These are phyloP conservation scores for Cercospora berteroae DNA, from an alignment of 2,329 filamentous ascomycete species.

Conservation along the genomic window DNA sequence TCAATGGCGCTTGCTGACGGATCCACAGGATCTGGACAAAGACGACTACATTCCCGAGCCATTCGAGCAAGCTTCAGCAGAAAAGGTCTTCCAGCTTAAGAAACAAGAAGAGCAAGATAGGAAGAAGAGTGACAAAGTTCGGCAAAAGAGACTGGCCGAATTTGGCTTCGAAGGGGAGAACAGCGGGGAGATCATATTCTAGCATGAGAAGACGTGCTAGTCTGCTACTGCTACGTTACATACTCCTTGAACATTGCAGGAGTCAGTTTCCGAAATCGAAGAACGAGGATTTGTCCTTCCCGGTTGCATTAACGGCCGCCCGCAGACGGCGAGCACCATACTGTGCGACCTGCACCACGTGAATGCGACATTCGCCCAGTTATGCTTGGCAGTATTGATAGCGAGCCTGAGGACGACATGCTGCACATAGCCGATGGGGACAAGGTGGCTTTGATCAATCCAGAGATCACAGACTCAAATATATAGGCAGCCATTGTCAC, in stretches of 20 bases:
- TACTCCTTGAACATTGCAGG: slow-evolving; percentile 40
- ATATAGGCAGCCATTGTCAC: not conserved
- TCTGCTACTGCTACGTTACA: slow-evolving; percentile 26
- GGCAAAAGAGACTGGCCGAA: slow-evolving; percentile 67
- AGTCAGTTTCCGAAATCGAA: slow-evolving; percentile 17
- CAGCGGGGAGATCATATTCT: slow-evolving; percentile 70
- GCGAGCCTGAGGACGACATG: not conserved
- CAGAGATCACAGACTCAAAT: not conserved
- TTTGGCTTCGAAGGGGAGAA: slow-evolving; percentile 89
- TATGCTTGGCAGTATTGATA: not conserved
- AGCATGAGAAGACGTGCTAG: not conserved
- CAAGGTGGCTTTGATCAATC: not conserved
- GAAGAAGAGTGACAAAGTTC: slow-evolving; percentile 70
- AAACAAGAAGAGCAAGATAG: slow-evolving; percentile 68
- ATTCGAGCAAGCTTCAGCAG: slow-evolving; percentile 64
- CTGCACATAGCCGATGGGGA: not conserved
- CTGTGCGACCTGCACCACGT: not conserved
- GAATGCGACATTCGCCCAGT: not conserved
- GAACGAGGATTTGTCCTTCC: not conserved
- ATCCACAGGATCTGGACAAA: slow-evolving; percentile 75
- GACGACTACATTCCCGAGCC: slow-evolving; percentile 80
- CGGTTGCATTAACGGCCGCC: not conserved
- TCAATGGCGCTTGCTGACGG: slow-evolving; percentile 9
- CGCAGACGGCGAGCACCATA: not conserved
- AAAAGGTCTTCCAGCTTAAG: slow-evolving; percentile 69